Evolutionary conservation across 345 rosid genomes (phyloP).

Genomic region (Citrus maxima): DNA sequence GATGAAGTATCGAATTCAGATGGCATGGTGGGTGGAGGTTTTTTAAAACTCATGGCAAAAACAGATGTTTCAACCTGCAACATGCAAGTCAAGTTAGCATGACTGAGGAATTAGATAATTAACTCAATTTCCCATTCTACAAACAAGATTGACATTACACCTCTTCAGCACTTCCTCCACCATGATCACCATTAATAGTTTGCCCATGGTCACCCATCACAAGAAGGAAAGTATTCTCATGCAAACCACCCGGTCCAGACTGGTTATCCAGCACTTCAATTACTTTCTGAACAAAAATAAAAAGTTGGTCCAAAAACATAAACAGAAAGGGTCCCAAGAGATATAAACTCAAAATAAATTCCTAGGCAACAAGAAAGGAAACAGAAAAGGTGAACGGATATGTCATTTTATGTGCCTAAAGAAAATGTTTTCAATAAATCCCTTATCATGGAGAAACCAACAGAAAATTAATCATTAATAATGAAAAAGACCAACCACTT

Average conservation of each 20-base stretch:
- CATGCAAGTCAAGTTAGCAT: constrained; percentile 19
- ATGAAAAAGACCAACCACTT: background rate
- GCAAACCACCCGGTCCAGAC: constrained; percentile 74
- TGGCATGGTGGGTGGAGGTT: constrained; percentile 50
- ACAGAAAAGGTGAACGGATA: background rate
- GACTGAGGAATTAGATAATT: constrained; percentile 6
- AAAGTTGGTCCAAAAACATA: background rate
- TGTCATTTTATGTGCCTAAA: background rate
- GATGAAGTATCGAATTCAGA: constrained; percentile 63
- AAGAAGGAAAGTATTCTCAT: constrained; percentile 79
- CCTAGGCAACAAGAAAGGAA: background rate
- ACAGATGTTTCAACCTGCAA: constrained; percentile 88
- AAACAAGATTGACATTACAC: constrained; percentile 34
- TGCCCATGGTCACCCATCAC: constrained; percentile 99
- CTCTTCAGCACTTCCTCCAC: constrained; percentile 96
- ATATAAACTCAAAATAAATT: background rate
- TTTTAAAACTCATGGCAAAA: constrained; percentile 83
- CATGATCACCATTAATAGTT: constrained; percentile 96
- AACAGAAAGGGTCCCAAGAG: background rate
- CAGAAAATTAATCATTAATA: background rate
- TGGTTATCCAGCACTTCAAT: constrained; percentile 53
- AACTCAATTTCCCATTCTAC: constrained; percentile 4
- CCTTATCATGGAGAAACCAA: background rate
- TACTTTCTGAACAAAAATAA: constrained; percentile 48
- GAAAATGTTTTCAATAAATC: constrained; percentile 3